Base-by-base conservation (phyloP, 495 filamentous ascomycete genomes). In the Penicilliopsis zonata region DNA sequence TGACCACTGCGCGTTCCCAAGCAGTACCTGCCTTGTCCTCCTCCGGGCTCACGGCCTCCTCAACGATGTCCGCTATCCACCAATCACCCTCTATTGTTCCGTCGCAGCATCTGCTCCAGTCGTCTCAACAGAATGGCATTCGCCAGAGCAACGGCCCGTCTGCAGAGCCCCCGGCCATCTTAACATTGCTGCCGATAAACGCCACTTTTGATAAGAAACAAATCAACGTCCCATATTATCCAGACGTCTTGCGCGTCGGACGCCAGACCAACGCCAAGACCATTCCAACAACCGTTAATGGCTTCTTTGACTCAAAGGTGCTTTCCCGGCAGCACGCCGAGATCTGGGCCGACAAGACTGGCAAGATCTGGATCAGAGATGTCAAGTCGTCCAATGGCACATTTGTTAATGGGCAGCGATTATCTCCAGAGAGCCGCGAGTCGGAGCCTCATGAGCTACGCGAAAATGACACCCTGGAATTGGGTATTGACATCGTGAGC, bases 381-480 rank as follows among this genome's bases (percentile, higher is more conserved):
- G 80, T 98, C 41, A 96, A 94, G 53, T 96, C 90, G 3, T 96
- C 90, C 2, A 98, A 98, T 46, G 90, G 90, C 24, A 98, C 90
- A 1, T 98, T 98, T 55, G 87, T 98, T 33, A 98, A 95, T 37
- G 86, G 84, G n/a, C 69, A 76, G 12, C 74, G 90, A 15, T 51
- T 98, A 30, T 95, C 90, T 6, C 80, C 72, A 17, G 90, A 98
- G 46, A 95, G 94, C 44, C 70, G 83, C 38, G 90, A 98, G 44
- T 94, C 87, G 1, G 90, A 98, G 25, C 85, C 90, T 0, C 84
- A 94, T 42, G 85, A 94, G 44, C 59, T 98, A 16, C 75, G 83
- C 36, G 82, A 86, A 35, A 72, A 80, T 41, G 90, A 96, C 50
- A 78, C 86, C 23, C 57, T 98, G 18, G 90, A 98, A 47, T 60